Evolutionary conservation across 345 rosid genomes (phyloP).

Genomic region (Eutrema japonicum): DNA sequence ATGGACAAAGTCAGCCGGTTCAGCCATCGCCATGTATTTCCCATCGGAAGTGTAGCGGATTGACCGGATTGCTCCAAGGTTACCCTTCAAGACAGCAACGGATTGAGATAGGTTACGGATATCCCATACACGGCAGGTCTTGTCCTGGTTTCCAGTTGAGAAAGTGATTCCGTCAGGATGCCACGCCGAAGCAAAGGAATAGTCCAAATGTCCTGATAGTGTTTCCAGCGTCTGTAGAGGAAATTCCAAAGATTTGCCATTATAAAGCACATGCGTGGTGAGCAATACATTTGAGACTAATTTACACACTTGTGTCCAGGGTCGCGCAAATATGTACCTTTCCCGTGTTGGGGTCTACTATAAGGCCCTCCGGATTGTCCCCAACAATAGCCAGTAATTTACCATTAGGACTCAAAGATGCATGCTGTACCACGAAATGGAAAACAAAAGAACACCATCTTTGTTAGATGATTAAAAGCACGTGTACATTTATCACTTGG

Average conservation of each 20-base stretch:
- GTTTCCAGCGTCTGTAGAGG: constrained; percentile 53
- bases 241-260: constrained; percentile 26
- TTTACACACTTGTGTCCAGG: constrained; percentile 7
- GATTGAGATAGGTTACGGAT: constrained; percentile 63
- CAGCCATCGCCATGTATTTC: constrained; percentile 76
- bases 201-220: constrained; percentile 69
- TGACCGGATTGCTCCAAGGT: constrained; percentile 78
- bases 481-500: constrained; percentile 2
- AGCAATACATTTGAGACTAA: constrained; percentile 11
- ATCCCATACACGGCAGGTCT: constrained; percentile 89
- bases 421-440: constrained; percentile 53
- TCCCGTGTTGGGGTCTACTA: constrained; percentile 73
- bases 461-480: constrained; percentile 22
- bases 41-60: constrained; percentile 78
- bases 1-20: constrained; percentile 88
- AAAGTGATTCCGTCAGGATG: constrained; percentile 75
- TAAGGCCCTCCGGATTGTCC: constrained; percentile 67
- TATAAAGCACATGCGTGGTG: background rate
- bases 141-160: constrained; percentile 88
- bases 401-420: constrained; percentile 80
- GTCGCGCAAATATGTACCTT: constrained; percentile 48
- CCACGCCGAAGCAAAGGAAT: constrained; percentile 88
- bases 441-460: constrained; percentile 4
- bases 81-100: constrained; percentile 67
- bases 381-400: constrained; percentile 73